Percentiles rank a stretch among this genome's conserved stretches.
Evolutionary conservation across 1,284 basidiomycete species (phyloP).

Genomic region (Malassezia cuniculi): DNA sequence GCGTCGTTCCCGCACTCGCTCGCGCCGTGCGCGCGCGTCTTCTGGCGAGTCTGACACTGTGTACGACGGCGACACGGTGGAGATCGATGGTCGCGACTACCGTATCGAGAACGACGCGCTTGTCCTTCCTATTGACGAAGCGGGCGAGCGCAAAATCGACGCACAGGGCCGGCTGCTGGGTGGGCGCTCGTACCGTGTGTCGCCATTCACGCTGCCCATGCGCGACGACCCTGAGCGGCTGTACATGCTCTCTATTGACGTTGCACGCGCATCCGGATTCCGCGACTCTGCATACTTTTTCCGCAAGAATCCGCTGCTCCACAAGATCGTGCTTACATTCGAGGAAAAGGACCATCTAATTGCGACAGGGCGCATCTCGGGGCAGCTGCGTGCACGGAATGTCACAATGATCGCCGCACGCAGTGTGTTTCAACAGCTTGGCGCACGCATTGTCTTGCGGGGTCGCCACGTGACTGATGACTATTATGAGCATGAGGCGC

Average conservation of each 20-base stretch:
- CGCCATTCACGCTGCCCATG: slow-evolving; percentile 68
- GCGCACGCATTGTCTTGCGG: slow-evolving; percentile 72
- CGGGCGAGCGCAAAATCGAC: slow-evolving; percentile 85
- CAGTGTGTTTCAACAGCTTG: slow-evolving; percentile 87
- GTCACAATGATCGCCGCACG: slow-evolving; percentile 85
- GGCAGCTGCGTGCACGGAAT: slow-evolving; percentile 73
- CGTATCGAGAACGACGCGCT: slow-evolving; percentile 76
- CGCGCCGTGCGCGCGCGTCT: slow-evolving; percentile 1
- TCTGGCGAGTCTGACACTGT: slow-evolving; percentile 14
- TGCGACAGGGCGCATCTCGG: slow-evolving; percentile 67
- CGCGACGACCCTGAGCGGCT: slow-evolving; percentile 64
- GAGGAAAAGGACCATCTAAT: slow-evolving; percentile 82
- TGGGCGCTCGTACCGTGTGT: slow-evolving; percentile 74
- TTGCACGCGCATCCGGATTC: slow-evolving; percentile 85
- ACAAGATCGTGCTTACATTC: slow-evolving; percentile 57
- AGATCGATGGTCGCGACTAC: slow-evolving; percentile 63
- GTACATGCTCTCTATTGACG: slow-evolving; percentile 94
- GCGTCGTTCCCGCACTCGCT: background rate
- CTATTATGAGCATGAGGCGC: slow-evolving; percentile 75
- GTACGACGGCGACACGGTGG: slow-evolving; percentile 52
- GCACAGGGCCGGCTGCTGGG: slow-evolving; percentile 67
- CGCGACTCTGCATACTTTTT: slow-evolving; percentile 94
- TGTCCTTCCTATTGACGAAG: slow-evolving; percentile 65
- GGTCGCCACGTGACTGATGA: slow-evolving; percentile 85
- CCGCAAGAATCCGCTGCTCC: slow-evolving; percentile 71